Evolutionary conservation across 116 monocot species (phyloP).

Genomic region (Trichopus zeylanicus): DNA sequence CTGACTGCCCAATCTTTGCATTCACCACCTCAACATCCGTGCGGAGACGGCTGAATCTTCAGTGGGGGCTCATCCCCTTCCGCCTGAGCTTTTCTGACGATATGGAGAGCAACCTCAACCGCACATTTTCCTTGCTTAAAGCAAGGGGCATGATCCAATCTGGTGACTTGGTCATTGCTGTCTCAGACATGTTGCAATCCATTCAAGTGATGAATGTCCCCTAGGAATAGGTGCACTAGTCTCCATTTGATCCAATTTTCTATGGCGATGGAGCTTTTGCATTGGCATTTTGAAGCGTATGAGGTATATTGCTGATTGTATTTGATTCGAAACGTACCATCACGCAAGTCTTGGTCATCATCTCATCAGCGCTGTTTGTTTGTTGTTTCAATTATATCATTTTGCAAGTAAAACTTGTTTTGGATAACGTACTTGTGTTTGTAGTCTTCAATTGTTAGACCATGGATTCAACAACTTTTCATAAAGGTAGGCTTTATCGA

Average conservation of each 20-base stretch:
- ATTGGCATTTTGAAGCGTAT: neutral
- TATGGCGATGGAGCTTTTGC: neutral
- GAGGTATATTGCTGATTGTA: no score
- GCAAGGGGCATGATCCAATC: conserved; percentile 92
- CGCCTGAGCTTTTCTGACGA: conserved; percentile 77
- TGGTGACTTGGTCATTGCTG: conserved; percentile 84
- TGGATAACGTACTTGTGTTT: no score
- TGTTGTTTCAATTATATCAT: no score
- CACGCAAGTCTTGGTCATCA: no score
- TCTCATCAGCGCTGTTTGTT: no score
- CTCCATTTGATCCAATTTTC: neutral
- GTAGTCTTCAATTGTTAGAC: no score
- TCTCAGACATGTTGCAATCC: conserved; percentile 88
- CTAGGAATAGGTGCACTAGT: conserved; percentile 10
- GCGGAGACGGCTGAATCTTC: conserved; percentile 75
- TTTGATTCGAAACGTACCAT: no score
- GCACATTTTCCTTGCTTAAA: conserved; percentile 89
- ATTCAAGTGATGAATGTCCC: conserved; percentile 98
- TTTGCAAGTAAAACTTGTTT: no score
- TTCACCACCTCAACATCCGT: conserved; percentile 85
- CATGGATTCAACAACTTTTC: no score
- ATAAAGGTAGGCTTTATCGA: no score
- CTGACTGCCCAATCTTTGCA: conserved; percentile 96
- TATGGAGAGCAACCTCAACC: conserved; percentile 98
- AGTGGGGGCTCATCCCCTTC: conserved; percentile 97